A percentile compares a stretch with the other conserved stretches of the same genome.
Conservation (phyloP, 2,329 filamentous ascomycete species). For the Colletotrichum destructivum region DNA sequence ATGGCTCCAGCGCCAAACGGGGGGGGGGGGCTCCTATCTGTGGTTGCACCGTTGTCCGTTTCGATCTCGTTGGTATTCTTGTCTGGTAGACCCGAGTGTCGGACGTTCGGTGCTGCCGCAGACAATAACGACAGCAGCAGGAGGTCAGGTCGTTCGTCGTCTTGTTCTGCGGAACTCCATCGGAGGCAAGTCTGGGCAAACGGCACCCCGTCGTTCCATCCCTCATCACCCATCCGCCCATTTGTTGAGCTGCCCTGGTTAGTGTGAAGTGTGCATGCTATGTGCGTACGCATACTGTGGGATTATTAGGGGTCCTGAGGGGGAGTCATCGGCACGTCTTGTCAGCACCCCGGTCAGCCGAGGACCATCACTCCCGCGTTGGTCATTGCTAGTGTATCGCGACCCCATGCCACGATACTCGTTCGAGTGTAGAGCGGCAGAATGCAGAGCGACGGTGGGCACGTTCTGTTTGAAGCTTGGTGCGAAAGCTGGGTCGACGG, state of each 20-base stretch:
- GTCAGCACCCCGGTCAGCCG: constrained; percentile 36
- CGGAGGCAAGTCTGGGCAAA: constrained; percentile 27
- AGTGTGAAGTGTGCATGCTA: background rate
- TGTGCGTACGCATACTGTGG: background rate
- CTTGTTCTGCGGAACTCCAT: constrained; percentile 39
- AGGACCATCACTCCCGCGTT: constrained; percentile 41
- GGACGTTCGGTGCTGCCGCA: background rate
- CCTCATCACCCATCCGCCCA: background rate
- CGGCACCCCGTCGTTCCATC: constrained; percentile 19
- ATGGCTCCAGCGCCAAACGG: constrained; percentile 22
- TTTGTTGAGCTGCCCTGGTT: constrained; percentile 25
- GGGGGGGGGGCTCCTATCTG: background rate
- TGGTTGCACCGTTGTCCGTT: constrained; percentile 26
- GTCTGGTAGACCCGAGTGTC: background rate
- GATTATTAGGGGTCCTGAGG: constrained; percentile 41
- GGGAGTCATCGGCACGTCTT: constrained; percentile 33
- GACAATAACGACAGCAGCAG: constrained; percentile 6
- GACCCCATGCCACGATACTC: constrained; percentile 38
- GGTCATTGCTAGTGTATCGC: constrained; percentile 33
- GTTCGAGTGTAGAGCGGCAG: constrained; percentile 37
- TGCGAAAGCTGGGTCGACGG: constrained; percentile 15
- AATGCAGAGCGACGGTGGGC: constrained; percentile 28
- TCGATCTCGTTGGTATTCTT: background rate
- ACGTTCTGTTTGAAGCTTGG: constrained; percentile 10
- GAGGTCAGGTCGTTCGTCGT: constrained; percentile 26